Percentiles rank a stretch among this genome's conserved stretches.
phyloP scores from a whole-genome alignment of 176 grass and related monocot genomes.

The Phragmites australis region DNA sequence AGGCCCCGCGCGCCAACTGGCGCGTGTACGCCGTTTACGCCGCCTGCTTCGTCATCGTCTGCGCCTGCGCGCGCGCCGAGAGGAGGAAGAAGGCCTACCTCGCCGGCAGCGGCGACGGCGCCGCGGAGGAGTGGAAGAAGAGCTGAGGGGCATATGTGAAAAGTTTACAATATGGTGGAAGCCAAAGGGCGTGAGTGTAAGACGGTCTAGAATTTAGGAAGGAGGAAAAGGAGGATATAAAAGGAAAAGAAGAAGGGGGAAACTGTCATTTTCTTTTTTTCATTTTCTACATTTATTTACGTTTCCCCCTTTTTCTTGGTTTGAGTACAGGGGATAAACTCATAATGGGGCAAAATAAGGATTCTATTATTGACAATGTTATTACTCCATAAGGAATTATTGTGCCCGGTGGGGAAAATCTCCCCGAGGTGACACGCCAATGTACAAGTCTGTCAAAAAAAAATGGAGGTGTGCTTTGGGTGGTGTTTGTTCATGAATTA shows the following conservation, averaged over 20 bases:
- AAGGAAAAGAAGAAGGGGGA: not conserved
- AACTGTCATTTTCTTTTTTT: not conserved
- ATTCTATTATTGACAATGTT: not conserved
- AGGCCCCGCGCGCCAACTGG: conserved; percentile 85
- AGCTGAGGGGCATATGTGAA: conserved; percentile 47
- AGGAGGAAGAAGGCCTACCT: conserved; percentile 87
- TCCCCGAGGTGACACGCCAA: not conserved
- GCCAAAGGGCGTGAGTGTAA: conserved; percentile 37
- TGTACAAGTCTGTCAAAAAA: not conserved
- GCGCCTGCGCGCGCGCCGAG: conserved; percentile 77
- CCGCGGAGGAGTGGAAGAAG: conserved; percentile 85
- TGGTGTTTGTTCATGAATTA: not conserved
- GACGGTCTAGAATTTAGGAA: conserved; percentile 4
- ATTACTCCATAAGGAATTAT: not conserved
- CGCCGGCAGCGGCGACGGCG: conserved; percentile 42
- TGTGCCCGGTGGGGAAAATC: not conserved
- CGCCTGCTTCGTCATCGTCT: conserved; percentile 78
- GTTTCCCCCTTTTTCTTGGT: conserved; percentile 9
- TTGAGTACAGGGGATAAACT: conserved; percentile 34
- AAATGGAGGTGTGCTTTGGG: not conserved
- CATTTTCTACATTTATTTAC: not conserved
- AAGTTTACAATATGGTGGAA: not conserved
- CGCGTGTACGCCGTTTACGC: conserved; percentile 87
- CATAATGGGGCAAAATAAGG: conserved; percentile 14
- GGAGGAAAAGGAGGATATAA: not conserved